phyloP scores from a whole-genome alignment of 352 stramenopile species.

The Globisporangium megalacanthum region DNA sequence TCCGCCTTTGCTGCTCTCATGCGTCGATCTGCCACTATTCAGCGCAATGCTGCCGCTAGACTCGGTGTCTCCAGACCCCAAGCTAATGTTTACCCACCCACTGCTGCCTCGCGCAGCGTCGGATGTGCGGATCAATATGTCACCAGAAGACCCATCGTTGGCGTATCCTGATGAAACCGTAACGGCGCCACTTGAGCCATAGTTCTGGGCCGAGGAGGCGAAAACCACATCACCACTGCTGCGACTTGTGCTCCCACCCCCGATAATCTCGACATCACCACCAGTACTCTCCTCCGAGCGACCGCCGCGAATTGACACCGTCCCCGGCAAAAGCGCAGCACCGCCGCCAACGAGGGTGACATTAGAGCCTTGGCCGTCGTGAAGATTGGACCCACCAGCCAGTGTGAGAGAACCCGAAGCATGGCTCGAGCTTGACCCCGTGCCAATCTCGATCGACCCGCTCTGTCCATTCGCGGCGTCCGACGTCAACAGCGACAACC shows the following conservation, averaged over 20 bases:
- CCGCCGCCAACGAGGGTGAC: slow-evolving; percentile 15
- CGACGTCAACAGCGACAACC: slow-evolving; percentile 14
- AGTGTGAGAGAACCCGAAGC: slow-evolving; percentile 12
- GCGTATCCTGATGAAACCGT: slow-evolving; percentile 15
- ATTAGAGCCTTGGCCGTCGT: slow-evolving; percentile 18
- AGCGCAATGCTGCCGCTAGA: slow-evolving; percentile 19
- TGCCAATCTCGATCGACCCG: slow-evolving; percentile 17
- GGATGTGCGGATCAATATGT: slow-evolving; percentile 16
- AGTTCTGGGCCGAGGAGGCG: slow-evolving; percentile 3
- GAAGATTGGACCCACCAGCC: slow-evolving; percentile 15
- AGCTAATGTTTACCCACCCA: slow-evolving; percentile 19
- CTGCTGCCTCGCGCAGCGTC: slow-evolving; percentile 12
- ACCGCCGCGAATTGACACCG: slow-evolving; percentile 7
- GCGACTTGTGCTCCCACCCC: slow-evolving; percentile 17
- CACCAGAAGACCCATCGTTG: slow-evolving; percentile 17
- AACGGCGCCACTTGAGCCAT: slow-evolving; percentile 16
- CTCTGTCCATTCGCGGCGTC: slow-evolving; percentile 16
- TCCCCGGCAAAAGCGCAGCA: slow-evolving; percentile 10
- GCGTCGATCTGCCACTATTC: slow-evolving; percentile 16
- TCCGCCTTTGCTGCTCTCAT: slow-evolving; percentile 15
- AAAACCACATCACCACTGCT: slow-evolving; percentile 18
- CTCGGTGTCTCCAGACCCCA: slow-evolving; percentile 13
- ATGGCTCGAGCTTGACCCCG: slow-evolving; percentile 12
- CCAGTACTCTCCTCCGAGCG: slow-evolving; percentile 17
- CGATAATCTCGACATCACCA: slow-evolving; percentile 16